phyloP scores from a whole-genome alignment of 2,329 filamentous ascomycete genomes.

The Neonectria punicea region DNA sequence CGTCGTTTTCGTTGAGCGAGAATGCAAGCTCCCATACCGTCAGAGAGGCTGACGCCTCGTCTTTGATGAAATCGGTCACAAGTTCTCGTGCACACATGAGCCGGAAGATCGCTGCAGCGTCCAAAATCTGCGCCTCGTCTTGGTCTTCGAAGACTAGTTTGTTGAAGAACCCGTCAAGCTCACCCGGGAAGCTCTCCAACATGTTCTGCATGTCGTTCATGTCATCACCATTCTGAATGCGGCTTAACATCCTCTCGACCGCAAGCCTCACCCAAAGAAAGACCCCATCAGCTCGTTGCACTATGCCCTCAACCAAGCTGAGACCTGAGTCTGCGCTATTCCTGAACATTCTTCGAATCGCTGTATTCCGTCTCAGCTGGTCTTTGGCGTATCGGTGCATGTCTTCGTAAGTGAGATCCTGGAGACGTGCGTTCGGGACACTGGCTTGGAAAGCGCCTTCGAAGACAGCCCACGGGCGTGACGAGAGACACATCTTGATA shows the following conservation, averaged over 20 bases:
- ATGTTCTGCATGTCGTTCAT: conserved; percentile 16
- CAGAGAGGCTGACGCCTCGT: conserved; percentile 45
- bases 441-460: conserved; percentile 38
- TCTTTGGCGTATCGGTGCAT: conserved; percentile 43
- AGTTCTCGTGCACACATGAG: conserved; percentile 46
- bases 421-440: conserved; percentile 41
- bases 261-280: conserved; percentile 49
- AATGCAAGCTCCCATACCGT: conserved; percentile 50
- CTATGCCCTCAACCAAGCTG: conserved; percentile 28
- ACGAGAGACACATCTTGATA: conserved; percentile 49
- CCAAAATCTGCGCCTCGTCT: conserved; percentile 18
- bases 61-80: conserved; percentile 47
- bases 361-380: conserved; percentile 25
- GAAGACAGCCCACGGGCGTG: conserved; percentile 46
- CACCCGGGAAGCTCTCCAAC: conserved; percentile 35
- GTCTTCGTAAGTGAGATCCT: conserved; percentile 42
- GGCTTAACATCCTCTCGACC: conserved; percentile 42
- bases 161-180: conserved; percentile 45
- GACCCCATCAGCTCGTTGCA: conserved; percentile 45
- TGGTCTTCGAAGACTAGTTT: conserved; percentile 46
- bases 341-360: conserved; percentile 27
- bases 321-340: conserved; percentile 7
- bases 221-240: conserved; percentile 8
- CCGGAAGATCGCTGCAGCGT: conserved; percentile 43
- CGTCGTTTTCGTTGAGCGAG: conserved; percentile 36